These are phyloP conservation scores for Arthroderma uncinatum DNA, from an alignment of 2,329 filamentous ascomycete species.

Conservation along the genomic window DNA sequence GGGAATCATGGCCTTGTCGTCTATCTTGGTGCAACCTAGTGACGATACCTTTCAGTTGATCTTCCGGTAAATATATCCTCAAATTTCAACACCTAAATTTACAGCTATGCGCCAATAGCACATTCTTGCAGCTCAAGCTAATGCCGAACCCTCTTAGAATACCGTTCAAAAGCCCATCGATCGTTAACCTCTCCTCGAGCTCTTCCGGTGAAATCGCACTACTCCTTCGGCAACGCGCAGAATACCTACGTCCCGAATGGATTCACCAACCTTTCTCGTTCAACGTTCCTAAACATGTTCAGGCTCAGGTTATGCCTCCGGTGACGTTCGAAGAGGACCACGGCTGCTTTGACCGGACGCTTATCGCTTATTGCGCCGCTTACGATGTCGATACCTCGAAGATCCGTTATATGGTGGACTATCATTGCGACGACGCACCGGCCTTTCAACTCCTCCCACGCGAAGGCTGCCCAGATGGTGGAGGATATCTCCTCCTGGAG, in stretches of 20 bases:
- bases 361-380: slow-evolving; percentile 58
- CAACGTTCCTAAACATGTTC: slow-evolving; percentile 46
- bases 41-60: slow-evolving; percentile 58
- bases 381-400: slow-evolving; percentile 57
- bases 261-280: slow-evolving; percentile 52
- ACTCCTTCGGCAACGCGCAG: slow-evolving; percentile 49
- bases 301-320: slow-evolving; percentile 40
- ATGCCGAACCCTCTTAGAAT: slow-evolving; percentile 28
- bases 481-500: slow-evolving; percentile 50
- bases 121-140: not conserved
- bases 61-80: slow-evolving; percentile 40
- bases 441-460: slow-evolving; percentile 54
- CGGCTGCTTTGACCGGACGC: slow-evolving; percentile 53
- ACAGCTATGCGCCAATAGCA: not conserved
- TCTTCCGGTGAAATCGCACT: slow-evolving; percentile 54
- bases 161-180: slow-evolving; percentile 45
- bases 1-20: slow-evolving; percentile 52
- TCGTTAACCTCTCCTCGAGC: slow-evolving; percentile 52
- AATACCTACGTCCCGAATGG: slow-evolving; percentile 56
- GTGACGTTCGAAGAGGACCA: slow-evolving; percentile 47
- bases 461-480: slow-evolving; percentile 35
- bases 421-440: slow-evolving; percentile 54
- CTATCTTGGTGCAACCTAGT: slow-evolving; percentile 47
- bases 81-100: not conserved
- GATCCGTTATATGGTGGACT: slow-evolving; percentile 52